Conservation (phyloP, 257 asterid species). For the Dorcoceras hygrometricum region DNA sequence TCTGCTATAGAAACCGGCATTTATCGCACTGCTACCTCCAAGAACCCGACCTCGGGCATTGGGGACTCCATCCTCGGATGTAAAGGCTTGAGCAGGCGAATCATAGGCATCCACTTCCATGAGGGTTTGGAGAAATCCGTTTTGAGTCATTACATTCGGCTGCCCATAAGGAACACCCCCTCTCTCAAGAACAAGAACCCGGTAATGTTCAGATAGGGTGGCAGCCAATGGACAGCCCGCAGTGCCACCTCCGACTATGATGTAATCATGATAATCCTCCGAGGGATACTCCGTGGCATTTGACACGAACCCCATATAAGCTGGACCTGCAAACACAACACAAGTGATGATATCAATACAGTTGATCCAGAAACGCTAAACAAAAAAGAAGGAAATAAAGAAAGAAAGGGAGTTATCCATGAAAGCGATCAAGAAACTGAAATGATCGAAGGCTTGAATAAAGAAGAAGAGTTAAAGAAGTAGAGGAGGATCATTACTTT, state of each 20-base stretch:
- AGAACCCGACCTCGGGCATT: constrained; percentile 94
- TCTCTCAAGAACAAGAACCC: constrained; percentile 83
- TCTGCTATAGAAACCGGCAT: constrained; percentile 76
- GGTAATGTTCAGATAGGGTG: constrained; percentile 56
- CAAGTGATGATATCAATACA: not conserved
- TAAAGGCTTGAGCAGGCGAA: constrained; percentile 79
- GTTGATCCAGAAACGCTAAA: not conserved
- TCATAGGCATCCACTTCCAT: constrained; percentile 52
- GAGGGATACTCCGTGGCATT: constrained; percentile 67
- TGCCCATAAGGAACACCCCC: constrained; percentile 66
- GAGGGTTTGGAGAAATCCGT: constrained; percentile 62
- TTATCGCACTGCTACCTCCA: constrained; percentile 84
- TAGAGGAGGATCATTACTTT: constrained; percentile 38
- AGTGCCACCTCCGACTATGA: constrained; percentile 87
- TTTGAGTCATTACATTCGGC: constrained; percentile 63
- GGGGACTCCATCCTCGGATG: constrained; percentile 80
- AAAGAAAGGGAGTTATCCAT: no score
- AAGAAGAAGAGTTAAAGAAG: not conserved
- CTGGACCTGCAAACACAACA: constrained; percentile 47
- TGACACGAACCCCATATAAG: constrained; percentile 43
- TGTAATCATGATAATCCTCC: constrained; percentile 53
- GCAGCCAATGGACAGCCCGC: constrained; percentile 94
- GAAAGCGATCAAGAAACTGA: not conserved
- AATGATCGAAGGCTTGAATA: not conserved
- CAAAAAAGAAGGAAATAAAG: no score